Evolutionary conservation across 257 asterid species (phyloP).

Genomic region (Leptodermis oblonga): DNA sequence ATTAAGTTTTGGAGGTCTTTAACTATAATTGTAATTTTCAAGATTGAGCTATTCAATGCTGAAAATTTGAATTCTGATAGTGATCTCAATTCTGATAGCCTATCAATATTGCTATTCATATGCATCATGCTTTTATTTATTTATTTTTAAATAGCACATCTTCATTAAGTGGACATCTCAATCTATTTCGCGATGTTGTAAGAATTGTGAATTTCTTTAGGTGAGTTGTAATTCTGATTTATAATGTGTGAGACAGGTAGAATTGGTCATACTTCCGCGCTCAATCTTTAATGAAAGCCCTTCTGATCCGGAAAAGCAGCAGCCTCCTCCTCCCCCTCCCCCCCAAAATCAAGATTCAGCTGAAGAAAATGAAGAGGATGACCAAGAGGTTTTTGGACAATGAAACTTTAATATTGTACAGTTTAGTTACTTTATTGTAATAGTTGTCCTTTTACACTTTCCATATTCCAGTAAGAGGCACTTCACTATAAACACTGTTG

Average conservation of each 20-base stretch:
- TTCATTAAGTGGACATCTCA: not conserved
- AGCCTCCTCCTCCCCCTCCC: constrained; percentile 76
- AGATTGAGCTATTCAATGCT: not conserved
- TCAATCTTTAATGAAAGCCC: constrained; percentile 64
- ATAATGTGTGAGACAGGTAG: constrained; percentile 50
- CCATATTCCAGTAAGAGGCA: not conserved
- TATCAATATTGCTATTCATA: not conserved
- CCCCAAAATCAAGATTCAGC: constrained; percentile 74
- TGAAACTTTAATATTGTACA: not conserved
- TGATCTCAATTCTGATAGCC: not conserved
- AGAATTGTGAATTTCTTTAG: not conserved
- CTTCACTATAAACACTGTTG: not conserved
- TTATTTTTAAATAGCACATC: not conserved
- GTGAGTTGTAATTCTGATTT: constrained; percentile 9
- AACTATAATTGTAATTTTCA: not conserved
- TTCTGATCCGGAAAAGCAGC: constrained; percentile 57
- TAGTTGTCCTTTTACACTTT: not conserved
- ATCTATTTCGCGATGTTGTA: not conserved
- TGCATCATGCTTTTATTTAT: not conserved
- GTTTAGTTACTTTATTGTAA: not conserved
- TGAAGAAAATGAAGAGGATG: constrained; percentile 65
- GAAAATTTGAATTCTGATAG: not conserved
- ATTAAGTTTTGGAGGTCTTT: not conserved
- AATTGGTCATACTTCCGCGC: constrained; percentile 81
- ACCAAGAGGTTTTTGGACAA: constrained; percentile 50